phyloP scores from a whole-genome alignment of 805 yeast genomes.

The Lipomyces chichibuensis region DNA sequence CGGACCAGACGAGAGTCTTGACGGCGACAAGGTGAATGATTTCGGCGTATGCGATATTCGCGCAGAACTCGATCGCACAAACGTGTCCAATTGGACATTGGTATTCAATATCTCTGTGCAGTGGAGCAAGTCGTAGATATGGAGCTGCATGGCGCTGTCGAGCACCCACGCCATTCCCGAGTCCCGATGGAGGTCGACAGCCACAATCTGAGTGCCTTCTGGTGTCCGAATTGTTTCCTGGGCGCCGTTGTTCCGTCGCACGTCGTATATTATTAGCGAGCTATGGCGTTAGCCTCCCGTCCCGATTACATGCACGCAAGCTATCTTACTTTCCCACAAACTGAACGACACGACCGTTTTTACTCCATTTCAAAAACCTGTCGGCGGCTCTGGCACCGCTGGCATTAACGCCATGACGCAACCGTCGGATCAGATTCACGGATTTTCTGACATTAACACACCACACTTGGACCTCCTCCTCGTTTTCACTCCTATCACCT shows the following conservation, averaged over 20 bases:
- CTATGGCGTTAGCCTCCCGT: conserved; percentile 7
- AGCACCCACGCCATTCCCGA: conserved; percentile 34
- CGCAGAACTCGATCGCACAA: background rate
- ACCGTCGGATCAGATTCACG: conserved; percentile 29
- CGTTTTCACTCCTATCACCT: background rate
- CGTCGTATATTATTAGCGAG: conserved; percentile 27
- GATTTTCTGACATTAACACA: conserved; percentile 29
- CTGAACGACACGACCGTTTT: conserved; percentile 34
- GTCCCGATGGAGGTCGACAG: conserved; percentile 30
- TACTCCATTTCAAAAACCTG: conserved; percentile 30
- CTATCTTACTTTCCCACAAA: conserved; percentile 10
- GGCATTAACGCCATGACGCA: conserved; percentile 6
- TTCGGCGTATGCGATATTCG: background rate
- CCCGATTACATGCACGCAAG: background rate
- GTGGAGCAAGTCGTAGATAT: conserved; percentile 29
- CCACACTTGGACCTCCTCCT: conserved; percentile 31
- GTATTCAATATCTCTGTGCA: conserved; percentile 18
- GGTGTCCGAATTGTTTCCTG: conserved; percentile 19
- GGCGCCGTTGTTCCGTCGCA: conserved; percentile 32
- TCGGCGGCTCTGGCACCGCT: background rate
- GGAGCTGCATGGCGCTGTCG: conserved; percentile 23
- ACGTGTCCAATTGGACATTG: background rate
- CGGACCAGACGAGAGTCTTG: background rate
- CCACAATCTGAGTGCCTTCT: conserved; percentile 13
- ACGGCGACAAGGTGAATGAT: background rate